Evolutionary conservation across 1,284 basidiomycete species (phyloP).

Genomic region (Puccinia triticina): DNA sequence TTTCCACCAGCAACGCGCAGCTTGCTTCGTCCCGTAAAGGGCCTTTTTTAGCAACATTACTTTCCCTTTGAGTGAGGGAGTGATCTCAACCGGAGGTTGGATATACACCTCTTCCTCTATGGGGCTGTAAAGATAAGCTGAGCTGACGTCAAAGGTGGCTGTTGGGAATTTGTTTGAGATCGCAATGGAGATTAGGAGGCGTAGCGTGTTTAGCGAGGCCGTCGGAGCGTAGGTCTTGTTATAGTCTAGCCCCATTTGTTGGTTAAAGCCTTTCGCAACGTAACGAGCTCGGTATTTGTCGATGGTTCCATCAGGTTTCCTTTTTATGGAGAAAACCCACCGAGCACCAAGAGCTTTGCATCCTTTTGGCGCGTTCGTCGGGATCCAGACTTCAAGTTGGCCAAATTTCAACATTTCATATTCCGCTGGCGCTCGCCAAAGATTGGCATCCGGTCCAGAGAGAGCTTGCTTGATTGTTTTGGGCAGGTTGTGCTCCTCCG

Average conservation of each 20-base stretch:
- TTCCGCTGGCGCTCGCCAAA: background rate
- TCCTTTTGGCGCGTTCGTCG: background rate
- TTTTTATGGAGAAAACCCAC: too few relatives aligned
- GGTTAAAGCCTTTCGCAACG: background rate
- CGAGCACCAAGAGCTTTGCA: background rate
- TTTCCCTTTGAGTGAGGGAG: too few relatives aligned
- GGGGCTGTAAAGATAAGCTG: slow-evolving; percentile 27
- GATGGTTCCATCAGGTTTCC: too few relatives aligned
- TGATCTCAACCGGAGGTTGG: too few relatives aligned
- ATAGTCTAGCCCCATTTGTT: slow-evolving; percentile 14
- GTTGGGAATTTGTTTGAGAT: background rate
- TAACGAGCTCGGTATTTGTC: background rate
- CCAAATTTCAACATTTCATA: background rate
- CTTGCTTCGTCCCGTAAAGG: too few relatives aligned
- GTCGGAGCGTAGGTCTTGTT: slow-evolving; percentile 23
- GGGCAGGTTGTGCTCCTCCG: background rate
- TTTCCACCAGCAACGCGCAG: too few relatives aligned
- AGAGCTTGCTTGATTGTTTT: background rate
- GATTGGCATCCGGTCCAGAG: background rate
- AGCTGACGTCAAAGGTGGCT: slow-evolving; percentile 18
- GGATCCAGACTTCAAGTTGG: slow-evolving; percentile 8
- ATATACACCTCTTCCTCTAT: too few relatives aligned
- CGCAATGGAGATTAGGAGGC: background rate
- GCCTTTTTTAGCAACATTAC: too few relatives aligned
- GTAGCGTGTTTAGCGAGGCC: background rate